Conservation (phyloP, 2,329 filamentous ascomycete genomes). For the Incumbomyces lentus region DNA sequence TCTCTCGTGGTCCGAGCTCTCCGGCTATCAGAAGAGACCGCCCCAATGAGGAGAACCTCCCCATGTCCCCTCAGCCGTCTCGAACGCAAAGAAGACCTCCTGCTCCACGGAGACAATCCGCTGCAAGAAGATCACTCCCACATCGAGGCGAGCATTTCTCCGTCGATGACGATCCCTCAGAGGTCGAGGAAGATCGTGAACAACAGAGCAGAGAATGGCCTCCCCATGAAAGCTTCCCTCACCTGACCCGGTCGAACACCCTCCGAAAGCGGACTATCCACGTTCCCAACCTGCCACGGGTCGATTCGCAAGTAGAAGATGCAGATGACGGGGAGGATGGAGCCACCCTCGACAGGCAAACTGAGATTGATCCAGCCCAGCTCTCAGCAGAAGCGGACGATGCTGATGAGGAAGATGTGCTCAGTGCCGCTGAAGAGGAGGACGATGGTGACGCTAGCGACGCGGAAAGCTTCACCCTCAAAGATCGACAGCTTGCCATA, state of each 20-base stretch:
- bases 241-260: constrained; percentile 28
- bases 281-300: constrained; percentile 25
- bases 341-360: constrained; percentile 20
- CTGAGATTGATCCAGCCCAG: constrained; percentile 11
- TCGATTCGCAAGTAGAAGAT: constrained; percentile 30
- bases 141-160: constrained; percentile 81
- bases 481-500: constrained; percentile 93
- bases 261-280: constrained; percentile 29
- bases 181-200: constrained; percentile 58
- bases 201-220: constrained; percentile 7
- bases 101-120: constrained; percentile 63
- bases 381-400: constrained; percentile 22
- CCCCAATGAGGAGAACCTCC: constrained; percentile 32
- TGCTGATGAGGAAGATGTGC: constrained; percentile 39
- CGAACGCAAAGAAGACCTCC: constrained; percentile 58
- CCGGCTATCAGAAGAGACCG: not conserved
- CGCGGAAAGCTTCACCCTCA: constrained; percentile 93
- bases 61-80: constrained; percentile 27
- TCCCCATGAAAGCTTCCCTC: constrained; percentile 32
- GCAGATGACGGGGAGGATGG: constrained; percentile 26
- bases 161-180: constrained; percentile 73
- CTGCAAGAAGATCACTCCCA: constrained; percentile 53
- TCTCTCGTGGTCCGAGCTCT: constrained; percentile 3
- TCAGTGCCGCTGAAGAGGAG: constrained; percentile 51
- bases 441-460: constrained; percentile 65